Evolutionary conservation across 495 filamentous ascomycete species (phyloP).

Genomic region (Neurospora sublineolata): DNA sequence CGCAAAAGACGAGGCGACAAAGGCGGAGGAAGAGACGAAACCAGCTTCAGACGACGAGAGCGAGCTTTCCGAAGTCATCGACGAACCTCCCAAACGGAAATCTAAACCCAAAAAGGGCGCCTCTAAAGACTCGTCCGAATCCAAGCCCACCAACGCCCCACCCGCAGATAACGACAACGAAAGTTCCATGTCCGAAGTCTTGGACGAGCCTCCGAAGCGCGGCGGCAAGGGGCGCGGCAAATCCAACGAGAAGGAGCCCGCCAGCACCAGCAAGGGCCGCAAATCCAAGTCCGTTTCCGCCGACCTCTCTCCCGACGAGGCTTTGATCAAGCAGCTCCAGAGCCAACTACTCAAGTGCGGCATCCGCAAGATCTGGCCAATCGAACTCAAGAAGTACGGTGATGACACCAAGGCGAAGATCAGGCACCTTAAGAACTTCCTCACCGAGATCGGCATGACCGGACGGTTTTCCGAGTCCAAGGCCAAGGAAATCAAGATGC

Average conservation of each 20-base stretch:
- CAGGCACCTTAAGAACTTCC: constrained; percentile 61
- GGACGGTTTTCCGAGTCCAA: constrained; percentile 77
- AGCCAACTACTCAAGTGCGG: constrained; percentile 83
- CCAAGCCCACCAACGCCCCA: constrained; percentile 7
- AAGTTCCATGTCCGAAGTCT: constrained; percentile 68
- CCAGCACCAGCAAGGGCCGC: constrained; percentile 4
- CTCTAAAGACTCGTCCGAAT: not conserved
- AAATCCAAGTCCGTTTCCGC: constrained; percentile 21
- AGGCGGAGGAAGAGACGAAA: not conserved
- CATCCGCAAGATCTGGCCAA: constrained; percentile 82
- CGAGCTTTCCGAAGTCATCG: constrained; percentile 67
- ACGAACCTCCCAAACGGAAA: constrained; percentile 51
- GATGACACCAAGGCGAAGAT: constrained; percentile 63
- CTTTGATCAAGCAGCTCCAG: constrained; percentile 85
- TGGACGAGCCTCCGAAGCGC: constrained; percentile 47
- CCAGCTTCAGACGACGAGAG: constrained; percentile 53
- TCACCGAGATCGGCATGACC: constrained; percentile 73
- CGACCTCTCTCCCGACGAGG: constrained; percentile 54
- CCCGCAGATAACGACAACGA: constrained; percentile 41
- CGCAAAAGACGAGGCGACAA: not conserved
- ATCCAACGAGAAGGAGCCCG: constrained; percentile 9
- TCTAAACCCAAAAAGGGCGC: constrained; percentile 5
- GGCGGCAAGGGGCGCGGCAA: constrained; percentile 17
- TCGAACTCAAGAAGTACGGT: constrained; percentile 69
- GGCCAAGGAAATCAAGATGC: constrained; percentile 74